phyloP scores from a whole-genome alignment of 2,329 filamentous ascomycete species.

The Cladosporium phlei region DNA sequence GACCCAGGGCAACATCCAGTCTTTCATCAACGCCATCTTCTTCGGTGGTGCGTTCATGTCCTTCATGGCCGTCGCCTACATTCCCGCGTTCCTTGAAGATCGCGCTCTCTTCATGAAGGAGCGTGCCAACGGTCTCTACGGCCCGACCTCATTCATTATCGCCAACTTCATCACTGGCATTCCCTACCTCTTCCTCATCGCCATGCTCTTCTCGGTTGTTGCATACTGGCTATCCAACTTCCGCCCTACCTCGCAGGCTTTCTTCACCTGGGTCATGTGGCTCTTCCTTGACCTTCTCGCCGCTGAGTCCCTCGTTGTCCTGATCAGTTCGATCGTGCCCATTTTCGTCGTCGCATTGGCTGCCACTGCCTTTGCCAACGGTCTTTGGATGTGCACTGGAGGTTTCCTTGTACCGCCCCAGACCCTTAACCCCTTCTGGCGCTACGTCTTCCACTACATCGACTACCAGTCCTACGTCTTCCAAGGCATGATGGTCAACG shows the following conservation, averaged over 20 bases:
- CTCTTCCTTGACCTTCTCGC: conserved; percentile 79
- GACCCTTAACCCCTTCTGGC: conserved; percentile 76
- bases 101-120: conserved; percentile 69
- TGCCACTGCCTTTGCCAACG: conserved; percentile 78
- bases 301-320: conserved; percentile 75
- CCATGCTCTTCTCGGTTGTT: conserved; percentile 68
- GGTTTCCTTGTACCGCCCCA: conserved; percentile 73
- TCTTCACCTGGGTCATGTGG: conserved; percentile 78
- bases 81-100: conserved; percentile 79
- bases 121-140: conserved; percentile 74
- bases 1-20: conserved; percentile 68
- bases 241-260: conserved; percentile 57
- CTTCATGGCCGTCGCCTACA: conserved; percentile 66
- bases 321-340: conserved; percentile 67
- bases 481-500: conserved; percentile 89
- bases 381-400: conserved; percentile 81
- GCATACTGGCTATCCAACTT: conserved; percentile 80
- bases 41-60: conserved; percentile 51
- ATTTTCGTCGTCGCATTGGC: conserved; percentile 77
- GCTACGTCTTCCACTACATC: conserved; percentile 83
- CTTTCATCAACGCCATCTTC: conserved; percentile 74
- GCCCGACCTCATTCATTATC: conserved; percentile 65
- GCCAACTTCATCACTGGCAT: conserved; percentile 79
- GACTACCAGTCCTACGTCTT: conserved; percentile 86
- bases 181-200: conserved; percentile 75